Evolutionary conservation across 176 grass and related monocot species (phyloP).

Genomic region (Canna indica): DNA sequence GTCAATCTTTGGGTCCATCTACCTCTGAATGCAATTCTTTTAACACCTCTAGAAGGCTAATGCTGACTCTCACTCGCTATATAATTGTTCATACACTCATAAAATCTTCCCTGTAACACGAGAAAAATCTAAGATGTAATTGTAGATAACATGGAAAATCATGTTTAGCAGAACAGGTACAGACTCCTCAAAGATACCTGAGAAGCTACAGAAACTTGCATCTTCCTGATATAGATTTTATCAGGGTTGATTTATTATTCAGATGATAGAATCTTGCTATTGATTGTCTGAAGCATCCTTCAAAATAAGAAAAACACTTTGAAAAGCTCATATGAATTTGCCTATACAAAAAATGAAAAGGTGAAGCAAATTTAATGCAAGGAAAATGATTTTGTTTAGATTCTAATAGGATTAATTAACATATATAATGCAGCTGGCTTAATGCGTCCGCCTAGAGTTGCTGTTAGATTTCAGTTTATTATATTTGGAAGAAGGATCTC

Average conservation of each 20-base stretch:
- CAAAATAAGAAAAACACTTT: too few species aligned
- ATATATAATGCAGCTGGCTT: too few species aligned
- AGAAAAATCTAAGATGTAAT: not conserved
- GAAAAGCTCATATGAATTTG: too few species aligned
- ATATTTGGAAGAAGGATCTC: too few species aligned
- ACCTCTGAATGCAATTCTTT: conserved; percentile 3
- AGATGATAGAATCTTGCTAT: too few species aligned
- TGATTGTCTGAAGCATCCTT: too few species aligned
- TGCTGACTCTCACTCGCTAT: conserved; percentile 6
- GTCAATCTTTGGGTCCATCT: conserved; percentile 14
- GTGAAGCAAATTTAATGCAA: too few species aligned
- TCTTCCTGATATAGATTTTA: not conserved
- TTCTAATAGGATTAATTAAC: too few species aligned
- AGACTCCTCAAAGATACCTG: not conserved
- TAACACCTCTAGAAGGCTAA: conserved; percentile 8
- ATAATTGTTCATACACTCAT: conserved; percentile 30
- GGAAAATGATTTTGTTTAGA: too few species aligned
- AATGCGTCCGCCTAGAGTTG: too few species aligned
- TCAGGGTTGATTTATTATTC: not conserved
- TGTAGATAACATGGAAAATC: not conserved
- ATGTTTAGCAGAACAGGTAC: not conserved
- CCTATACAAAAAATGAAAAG: too few species aligned
- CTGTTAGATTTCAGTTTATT: too few species aligned
- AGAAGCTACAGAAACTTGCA: not conserved
- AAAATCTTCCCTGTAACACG: conserved; percentile 1